Conservation (phyloP, 1,139 yeast genomes). For the Ashbya aceris region DNA sequence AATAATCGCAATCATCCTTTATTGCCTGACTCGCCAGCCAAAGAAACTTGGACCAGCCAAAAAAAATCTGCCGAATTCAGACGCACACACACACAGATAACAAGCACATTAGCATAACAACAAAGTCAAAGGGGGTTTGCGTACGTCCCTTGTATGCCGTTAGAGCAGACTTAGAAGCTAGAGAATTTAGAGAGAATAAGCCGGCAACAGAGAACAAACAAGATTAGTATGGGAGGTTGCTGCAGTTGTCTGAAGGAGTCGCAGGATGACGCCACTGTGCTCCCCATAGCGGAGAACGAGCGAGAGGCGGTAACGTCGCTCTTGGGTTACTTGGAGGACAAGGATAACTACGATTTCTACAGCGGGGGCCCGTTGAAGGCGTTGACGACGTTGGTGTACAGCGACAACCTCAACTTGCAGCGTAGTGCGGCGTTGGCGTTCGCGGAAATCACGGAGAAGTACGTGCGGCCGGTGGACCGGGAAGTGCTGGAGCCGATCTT, state of each 20-base stretch:
- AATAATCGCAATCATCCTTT: background rate
- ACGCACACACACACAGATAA: background rate
- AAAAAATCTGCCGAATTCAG: background rate
- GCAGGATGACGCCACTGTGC: constrained; percentile 52
- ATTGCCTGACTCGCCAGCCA: background rate
- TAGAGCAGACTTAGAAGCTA: too few relatives aligned
- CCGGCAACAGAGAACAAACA: too few relatives aligned
- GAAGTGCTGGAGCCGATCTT: constrained; percentile 91
- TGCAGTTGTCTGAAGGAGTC: constrained; percentile 47
- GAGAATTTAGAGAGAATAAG: too few relatives aligned
- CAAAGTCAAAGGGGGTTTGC: too few relatives aligned
- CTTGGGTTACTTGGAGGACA: constrained; percentile 79
- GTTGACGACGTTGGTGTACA: constrained; percentile 82
- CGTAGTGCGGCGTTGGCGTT: constrained; percentile 97
- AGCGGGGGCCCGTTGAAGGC: constrained; percentile 87
- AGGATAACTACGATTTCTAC: constrained; percentile 62
- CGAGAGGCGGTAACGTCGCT: constrained; percentile 91
- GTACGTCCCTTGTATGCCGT: too few relatives aligned
- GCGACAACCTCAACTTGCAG: constrained; percentile 89
- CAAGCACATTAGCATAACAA: too few relatives aligned
- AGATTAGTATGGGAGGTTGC: constrained; percentile 49
- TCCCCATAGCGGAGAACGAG: constrained; percentile 91
- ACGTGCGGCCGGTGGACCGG: constrained; percentile 79
- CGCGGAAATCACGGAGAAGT: constrained; percentile 97
- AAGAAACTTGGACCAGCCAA: background rate